Percentiles rank a stretch among this genome's conserved stretches.
Evolutionary conservation across 148 eudicot species (phyloP).

Genomic region (Gaultheria prostrata): DNA sequence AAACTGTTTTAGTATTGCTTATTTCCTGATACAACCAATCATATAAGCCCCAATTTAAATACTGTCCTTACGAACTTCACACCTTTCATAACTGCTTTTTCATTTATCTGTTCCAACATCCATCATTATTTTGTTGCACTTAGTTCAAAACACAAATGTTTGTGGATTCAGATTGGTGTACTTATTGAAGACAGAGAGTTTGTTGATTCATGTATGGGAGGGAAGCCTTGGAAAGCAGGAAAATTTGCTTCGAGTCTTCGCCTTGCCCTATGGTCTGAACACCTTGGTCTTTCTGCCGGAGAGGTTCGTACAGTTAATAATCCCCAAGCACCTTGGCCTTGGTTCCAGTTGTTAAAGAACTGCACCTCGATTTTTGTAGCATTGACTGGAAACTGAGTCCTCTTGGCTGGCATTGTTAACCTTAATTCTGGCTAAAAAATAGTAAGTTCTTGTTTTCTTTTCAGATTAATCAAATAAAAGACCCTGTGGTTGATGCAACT

Average conservation of each 20-base stretch:
- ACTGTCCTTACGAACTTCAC: background rate
- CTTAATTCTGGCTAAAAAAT: background rate
- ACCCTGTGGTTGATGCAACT: slow-evolving; percentile 85
- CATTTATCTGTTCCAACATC: background rate
- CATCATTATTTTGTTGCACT: background rate
- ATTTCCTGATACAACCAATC: background rate
- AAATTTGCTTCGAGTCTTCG: slow-evolving; percentile 85
- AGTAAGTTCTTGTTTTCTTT: background rate
- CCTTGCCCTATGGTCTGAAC: slow-evolving; percentile 93
- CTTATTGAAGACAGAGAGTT: slow-evolving; percentile 94
- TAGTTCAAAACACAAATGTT: background rate
- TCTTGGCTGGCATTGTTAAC: background rate
- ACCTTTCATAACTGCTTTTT: background rate
- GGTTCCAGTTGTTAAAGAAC: background rate
- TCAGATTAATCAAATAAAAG: slow-evolving; percentile 63
- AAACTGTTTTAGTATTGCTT: background rate
- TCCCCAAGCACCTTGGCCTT: background rate
- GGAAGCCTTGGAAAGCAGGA: slow-evolving; percentile 91
- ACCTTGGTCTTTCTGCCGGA: slow-evolving; percentile 80
- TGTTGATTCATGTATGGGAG: slow-evolving; percentile 77
- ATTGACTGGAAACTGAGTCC: background rate
- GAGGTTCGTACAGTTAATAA: slow-evolving; percentile 46
- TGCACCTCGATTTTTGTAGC: background rate
- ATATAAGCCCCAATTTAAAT: background rate
- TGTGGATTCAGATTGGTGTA: slow-evolving; percentile 63